These are phyloP conservation scores for Colletotrichum chlorophyti DNA, from an alignment of 2,329 filamentous ascomycete species.

Conservation along the genomic window DNA sequence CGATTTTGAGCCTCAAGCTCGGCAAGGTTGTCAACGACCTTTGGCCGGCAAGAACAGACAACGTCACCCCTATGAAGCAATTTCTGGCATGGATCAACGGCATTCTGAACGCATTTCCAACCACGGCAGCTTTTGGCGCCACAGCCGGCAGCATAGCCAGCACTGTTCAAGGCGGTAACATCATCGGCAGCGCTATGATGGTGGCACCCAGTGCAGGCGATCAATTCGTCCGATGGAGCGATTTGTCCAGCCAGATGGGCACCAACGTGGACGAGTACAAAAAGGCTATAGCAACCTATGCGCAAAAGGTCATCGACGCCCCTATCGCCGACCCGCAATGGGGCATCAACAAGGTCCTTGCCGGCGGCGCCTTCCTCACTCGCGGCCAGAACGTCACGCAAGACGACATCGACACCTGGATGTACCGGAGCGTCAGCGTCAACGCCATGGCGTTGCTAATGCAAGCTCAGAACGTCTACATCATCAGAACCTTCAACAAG, in stretches of 20 bases:
- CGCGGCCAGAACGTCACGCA: slow-evolving; percentile 4
- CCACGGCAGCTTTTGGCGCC: background rate
- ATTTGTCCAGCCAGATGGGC: background rate
- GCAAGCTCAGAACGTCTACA: slow-evolving; percentile 6
- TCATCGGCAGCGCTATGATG: background rate
- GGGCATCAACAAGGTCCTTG: slow-evolving; percentile 7
- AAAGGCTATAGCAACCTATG: background rate
- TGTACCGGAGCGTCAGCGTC: background rate
- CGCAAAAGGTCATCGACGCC: background rate
- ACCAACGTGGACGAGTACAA: background rate
- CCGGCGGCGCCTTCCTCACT: background rate
- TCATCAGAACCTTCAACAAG: background rate
- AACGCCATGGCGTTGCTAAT: slow-evolving; percentile 4
- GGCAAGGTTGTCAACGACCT: background rate
- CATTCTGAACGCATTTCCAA: background rate
- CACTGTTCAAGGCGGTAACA: background rate
- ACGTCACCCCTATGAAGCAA: background rate
- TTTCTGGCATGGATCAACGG: background rate
- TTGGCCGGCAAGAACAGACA: background rate
- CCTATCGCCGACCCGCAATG: slow-evolving; percentile 3
- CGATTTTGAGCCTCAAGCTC: background rate
- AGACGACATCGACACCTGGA: slow-evolving; percentile 11
- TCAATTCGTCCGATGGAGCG: background rate
- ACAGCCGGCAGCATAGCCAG: background rate
- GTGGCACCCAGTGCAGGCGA: background rate